These are phyloP conservation scores for Entelexis sorbosivorans DNA, from an alignment of 1,139 yeast species.

Conservation along the genomic window DNA sequence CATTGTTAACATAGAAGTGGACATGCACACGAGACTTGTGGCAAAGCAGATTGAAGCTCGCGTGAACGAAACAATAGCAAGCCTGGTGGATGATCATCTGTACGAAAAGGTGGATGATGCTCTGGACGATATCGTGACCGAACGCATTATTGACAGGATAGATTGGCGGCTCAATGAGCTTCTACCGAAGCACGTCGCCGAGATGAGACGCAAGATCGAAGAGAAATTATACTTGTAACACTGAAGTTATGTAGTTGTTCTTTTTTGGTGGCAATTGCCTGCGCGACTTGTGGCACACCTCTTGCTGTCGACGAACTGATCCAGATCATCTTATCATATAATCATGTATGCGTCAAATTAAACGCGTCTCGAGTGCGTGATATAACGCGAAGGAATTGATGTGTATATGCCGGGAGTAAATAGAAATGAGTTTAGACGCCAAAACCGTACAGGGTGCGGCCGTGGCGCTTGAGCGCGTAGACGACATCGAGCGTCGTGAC, in stretches of 20 bases:
- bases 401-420: neutral
- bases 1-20: neutral
- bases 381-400: no score
- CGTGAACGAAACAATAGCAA: neutral
- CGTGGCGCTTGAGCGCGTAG: conserved; percentile 99
- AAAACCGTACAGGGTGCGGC: conserved; percentile 99
- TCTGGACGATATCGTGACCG: neutral
- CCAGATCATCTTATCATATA: no score
- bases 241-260: no score
- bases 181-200: neutral
- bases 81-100: neutral
- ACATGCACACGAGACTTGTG: neutral
- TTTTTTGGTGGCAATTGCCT: no score
- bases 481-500: conserved; percentile 98
- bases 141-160: neutral
- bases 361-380: no score
- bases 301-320: no score
- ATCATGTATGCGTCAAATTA: no score
- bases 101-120: neutral
- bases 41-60: neutral
- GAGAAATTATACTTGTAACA: neutral
- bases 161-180: neutral
- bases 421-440: conserved; percentile 61
- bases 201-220: neutral
- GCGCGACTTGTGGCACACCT: neutral